Evolutionary conservation across 179 eudicot species (phyloP).

Genomic region (Silene noctiflora): DNA sequence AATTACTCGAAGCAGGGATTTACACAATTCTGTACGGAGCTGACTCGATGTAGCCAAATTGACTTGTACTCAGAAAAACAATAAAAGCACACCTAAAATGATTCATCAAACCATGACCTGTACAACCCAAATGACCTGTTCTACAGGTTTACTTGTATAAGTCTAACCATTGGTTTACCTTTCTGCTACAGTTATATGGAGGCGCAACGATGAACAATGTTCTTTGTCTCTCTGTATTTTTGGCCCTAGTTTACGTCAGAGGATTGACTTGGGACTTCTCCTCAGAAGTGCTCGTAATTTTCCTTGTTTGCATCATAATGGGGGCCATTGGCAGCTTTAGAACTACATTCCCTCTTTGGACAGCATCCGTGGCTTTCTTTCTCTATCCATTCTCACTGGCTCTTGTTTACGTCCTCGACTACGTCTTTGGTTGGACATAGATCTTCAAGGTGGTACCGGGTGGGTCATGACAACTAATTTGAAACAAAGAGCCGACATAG

Average conservation of each 20-base stretch:
- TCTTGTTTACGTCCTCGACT: slow-evolving; percentile 81
- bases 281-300: slow-evolving; percentile 74
- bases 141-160: not conserved
- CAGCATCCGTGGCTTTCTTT: slow-evolving; percentile 54
- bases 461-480: slow-evolving; percentile 7
- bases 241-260: slow-evolving; percentile 68
- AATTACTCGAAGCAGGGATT: too few species aligned
- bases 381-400: slow-evolving; percentile 77
- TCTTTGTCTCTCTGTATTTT: slow-evolving; percentile 76
- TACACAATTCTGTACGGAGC: too few species aligned
- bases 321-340: slow-evolving; percentile 72
- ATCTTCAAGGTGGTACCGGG: not conserved
- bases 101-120: not conserved
- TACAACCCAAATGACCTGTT: not conserved
- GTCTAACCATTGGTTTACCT: not conserved
- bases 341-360: slow-evolving; percentile 83
- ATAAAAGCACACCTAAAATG: not conserved
- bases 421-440: slow-evolving; percentile 47
- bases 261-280: slow-evolving; percentile 94
- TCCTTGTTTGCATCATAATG: slow-evolving; percentile 73
- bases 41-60: too few species aligned
- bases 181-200: slow-evolving; percentile 69
- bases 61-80: too few species aligned
- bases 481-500: not conserved
- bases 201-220: slow-evolving; percentile 88